Percentiles rank a stretch among this genome's conserved stretches.
phyloP scores from a whole-genome alignment of 2,329 filamentous ascomycete species.

The Sporothrix variecibatus region DNA sequence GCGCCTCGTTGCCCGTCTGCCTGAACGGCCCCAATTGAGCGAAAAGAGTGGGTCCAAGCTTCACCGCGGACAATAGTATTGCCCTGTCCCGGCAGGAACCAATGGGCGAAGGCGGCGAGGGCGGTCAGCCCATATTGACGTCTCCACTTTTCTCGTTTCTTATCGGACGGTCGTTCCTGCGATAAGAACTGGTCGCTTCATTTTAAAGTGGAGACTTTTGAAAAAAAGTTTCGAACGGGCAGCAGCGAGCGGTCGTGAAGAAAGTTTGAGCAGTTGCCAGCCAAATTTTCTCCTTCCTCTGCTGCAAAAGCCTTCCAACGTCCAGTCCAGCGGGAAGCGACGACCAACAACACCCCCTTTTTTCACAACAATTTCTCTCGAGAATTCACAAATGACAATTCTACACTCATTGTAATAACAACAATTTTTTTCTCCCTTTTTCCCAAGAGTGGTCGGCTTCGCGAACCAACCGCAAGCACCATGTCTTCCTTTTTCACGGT shows the following conservation, averaged over 20 bases:
- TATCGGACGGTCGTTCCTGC: slow-evolving; percentile 10
- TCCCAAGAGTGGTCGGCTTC: neutral
- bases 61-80: slow-evolving; percentile 30
- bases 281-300: slow-evolving; percentile 6
- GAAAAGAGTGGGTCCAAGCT: slow-evolving; percentile 21
- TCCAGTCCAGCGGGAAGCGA: neutral
- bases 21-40: neutral
- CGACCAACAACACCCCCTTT: neutral
- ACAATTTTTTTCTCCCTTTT: neutral
- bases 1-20: slow-evolving; percentile 29
- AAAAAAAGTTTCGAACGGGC: slow-evolving; percentile 30
- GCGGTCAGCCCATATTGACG: neutral
- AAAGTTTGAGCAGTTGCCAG: slow-evolving; percentile 20
- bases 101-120: neutral
- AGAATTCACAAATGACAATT: neutral
- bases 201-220: slow-evolving; percentile 29
- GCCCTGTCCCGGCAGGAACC: slow-evolving; percentile 27
- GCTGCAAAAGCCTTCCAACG: neutral
- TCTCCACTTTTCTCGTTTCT: slow-evolving; percentile 17
- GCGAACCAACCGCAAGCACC: slow-evolving; percentile 33
- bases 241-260: slow-evolving; percentile 16
- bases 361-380: neutral
- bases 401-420: neutral
- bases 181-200: slow-evolving; percentile 21
- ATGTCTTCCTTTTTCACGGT: slow-evolving; percentile 98